phyloP scores from a whole-genome alignment of 2,329 filamentous ascomycete genomes.

The Colletotrichum orbiculare region DNA sequence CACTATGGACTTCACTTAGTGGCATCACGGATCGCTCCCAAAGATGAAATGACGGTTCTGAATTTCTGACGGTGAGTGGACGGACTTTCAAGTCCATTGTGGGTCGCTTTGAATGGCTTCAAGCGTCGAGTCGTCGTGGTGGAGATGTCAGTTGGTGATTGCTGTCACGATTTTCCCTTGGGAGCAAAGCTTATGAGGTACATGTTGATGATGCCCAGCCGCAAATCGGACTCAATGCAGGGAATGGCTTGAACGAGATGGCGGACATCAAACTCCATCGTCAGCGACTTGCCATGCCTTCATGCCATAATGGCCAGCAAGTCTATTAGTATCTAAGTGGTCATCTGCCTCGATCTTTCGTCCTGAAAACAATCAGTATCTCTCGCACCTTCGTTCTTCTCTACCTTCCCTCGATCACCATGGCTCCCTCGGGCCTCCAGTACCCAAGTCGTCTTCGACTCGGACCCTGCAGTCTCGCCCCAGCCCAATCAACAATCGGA shows the following conservation, averaged over 20 bases:
- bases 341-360: not conserved
- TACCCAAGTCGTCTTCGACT: slow-evolving; percentile 6
- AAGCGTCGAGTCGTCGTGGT: not conserved
- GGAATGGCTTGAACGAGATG: not conserved
- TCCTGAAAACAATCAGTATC: too few species aligned
- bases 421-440: slow-evolving; percentile 14
- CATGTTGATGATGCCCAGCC: not conserved
- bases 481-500: not conserved
- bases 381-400: too few species aligned
- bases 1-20: slow-evolving; percentile 19
- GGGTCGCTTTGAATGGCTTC: not conserved
- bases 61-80: not conserved
- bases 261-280: slow-evolving; percentile 6
- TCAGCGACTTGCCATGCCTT: not conserved
- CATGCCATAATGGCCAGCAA: not conserved
- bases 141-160: not conserved
- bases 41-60: slow-evolving; percentile 7
- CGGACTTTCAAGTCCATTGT: slow-evolving; percentile 22
- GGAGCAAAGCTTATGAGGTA: not conserved
- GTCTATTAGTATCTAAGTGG: not conserved
- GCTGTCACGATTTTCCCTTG: not conserved
- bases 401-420: not conserved
- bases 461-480: not conserved
- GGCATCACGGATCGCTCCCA: not conserved
- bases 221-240: not conserved